Conservation (phyloP, 345 rosid genomes). For the Gossypium herbaceum region DNA sequence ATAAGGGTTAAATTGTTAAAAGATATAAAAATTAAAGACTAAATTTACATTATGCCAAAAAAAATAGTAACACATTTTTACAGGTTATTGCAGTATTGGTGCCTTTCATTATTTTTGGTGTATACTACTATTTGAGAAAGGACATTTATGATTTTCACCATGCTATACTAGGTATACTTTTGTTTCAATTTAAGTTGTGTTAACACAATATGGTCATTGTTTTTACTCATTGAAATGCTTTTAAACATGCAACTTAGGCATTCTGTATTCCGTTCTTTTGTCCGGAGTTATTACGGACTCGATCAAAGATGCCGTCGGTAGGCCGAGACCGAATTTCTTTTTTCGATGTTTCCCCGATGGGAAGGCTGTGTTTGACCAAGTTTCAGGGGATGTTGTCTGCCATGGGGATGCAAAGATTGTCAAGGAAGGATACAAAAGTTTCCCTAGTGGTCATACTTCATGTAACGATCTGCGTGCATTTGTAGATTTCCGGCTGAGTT, state of each 20-base stretch:
- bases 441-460: conserved; percentile 69
- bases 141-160: conserved; percentile 67
- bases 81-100: conserved; percentile 40
- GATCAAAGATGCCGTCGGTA: conserved; percentile 58
- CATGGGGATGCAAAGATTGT: conserved; percentile 37
- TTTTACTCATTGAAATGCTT: neutral
- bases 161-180: conserved; percentile 42
- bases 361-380: conserved; percentile 38
- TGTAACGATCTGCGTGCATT: conserved; percentile 25
- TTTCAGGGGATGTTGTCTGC: conserved; percentile 43
- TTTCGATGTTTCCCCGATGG: conserved; percentile 61
- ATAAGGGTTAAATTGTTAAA: too few relatives aligned
- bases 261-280: conserved; percentile 40
- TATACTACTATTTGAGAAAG: conserved; percentile 36
- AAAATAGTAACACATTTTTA: neutral
- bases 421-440: conserved; percentile 73
- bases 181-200: neutral
- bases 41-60: too few relatives aligned
- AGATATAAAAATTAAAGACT: too few relatives aligned
- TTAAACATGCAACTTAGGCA: conserved; percentile 33
- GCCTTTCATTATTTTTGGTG: conserved; percentile 36
- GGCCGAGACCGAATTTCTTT: conserved; percentile 67
- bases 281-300: conserved; percentile 64
- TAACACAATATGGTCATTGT: neutral
- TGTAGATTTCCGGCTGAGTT: neutral